phyloP scores from a whole-genome alignment of 139 green algal genomes.

The Coelastrella sp. region DNA sequence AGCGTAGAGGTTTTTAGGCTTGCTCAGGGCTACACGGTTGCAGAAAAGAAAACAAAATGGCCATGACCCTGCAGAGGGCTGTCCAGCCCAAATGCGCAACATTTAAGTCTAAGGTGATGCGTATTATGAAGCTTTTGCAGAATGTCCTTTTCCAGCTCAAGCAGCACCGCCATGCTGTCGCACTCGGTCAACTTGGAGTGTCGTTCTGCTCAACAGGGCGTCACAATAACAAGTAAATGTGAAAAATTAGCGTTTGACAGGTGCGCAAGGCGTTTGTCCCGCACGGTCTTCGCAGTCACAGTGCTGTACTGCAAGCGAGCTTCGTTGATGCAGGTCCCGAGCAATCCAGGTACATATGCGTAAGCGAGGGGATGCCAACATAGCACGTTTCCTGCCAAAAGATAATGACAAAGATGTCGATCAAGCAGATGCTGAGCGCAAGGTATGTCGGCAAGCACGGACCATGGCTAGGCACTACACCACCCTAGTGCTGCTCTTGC shows the following conservation, averaged over 20 bases:
- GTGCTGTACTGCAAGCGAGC: neutral
- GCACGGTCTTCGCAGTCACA: neutral
- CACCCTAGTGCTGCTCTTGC: no score
- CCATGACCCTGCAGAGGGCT: neutral
- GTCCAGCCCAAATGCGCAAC: neutral
- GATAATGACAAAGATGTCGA: neutral
- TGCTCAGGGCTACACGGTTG: no score
- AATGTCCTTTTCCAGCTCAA: neutral
- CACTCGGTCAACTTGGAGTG: neutral
- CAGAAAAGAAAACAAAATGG: no score
- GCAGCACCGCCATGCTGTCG: neutral
- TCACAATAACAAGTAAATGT: neutral
- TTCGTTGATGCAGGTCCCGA: neutral
- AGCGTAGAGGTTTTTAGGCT: neutral
- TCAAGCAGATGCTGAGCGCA: neutral
- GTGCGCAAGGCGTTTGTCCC: neutral
- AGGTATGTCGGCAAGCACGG: neutral
- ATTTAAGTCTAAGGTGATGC: neutral
- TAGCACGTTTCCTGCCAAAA: conserved; percentile 36
- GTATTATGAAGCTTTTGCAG: neutral
- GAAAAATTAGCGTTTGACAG: neutral
- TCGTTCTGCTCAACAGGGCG: neutral
- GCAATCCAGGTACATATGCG: neutral
- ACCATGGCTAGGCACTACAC: no score
- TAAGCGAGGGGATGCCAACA: neutral